Conservation (phyloP, 768 basidiomycete genomes). For the Leccinum barrowsii region DNA sequence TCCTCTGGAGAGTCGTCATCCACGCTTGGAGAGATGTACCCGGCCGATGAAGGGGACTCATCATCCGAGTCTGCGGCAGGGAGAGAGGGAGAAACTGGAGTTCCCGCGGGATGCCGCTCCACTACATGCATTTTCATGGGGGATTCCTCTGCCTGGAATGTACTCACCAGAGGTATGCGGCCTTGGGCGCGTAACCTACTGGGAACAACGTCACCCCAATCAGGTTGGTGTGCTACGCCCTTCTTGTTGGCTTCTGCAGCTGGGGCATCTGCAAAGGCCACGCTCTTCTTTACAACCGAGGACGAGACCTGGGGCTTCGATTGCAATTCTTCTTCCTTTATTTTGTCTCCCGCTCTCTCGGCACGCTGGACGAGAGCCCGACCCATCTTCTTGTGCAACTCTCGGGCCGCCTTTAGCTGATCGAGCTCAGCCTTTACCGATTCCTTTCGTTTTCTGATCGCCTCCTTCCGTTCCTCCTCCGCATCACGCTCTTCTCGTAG, state of each 20-base stretch:
- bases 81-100: constrained; percentile 8
- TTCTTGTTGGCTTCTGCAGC: constrained; percentile 21
- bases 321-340: constrained; percentile 27
- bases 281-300: constrained; percentile 53
- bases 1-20: constrained; percentile 25
- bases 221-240: constrained; percentile 14
- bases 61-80: constrained; percentile 60
- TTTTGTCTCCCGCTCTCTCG: constrained; percentile 34
- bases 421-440: constrained; percentile 43
- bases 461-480: constrained; percentile 41
- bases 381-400: constrained; percentile 79
- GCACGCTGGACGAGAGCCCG: constrained; percentile 52
- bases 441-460: constrained; percentile 49
- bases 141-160: constrained; percentile 30
- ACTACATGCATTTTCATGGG: constrained; percentile 71
- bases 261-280: constrained; percentile 55
- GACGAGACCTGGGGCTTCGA: constrained; percentile 25
- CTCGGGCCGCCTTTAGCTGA: constrained; percentile 35
- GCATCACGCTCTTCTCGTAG: constrained; percentile 39
- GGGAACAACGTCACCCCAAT: constrained; percentile 56
- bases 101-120: constrained; percentile 49
- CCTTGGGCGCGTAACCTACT: constrained; percentile 43
- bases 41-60: constrained; percentile 47
- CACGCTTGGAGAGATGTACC: constrained; percentile 31
- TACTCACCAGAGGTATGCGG: constrained; percentile 34